Base-by-base conservation (phyloP, 1,284 basidiomycete species). In the Stereum hirsutum region DNA sequence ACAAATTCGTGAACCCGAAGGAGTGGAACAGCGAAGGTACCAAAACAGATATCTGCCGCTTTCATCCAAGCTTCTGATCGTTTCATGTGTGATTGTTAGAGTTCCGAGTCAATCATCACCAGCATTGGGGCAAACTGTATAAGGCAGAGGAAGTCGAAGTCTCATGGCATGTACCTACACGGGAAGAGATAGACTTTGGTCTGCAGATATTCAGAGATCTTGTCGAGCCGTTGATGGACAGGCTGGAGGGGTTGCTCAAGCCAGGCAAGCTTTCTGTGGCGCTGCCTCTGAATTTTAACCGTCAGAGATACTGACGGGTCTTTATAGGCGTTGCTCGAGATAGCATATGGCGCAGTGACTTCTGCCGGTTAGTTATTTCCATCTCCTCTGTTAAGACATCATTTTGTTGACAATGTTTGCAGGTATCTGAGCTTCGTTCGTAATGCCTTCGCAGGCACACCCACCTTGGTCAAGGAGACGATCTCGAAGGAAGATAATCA, bases 311-410 rank as follows among this genome's bases (percentile, higher is more conserved):
- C 31, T 46, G 19, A 15, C 40, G 32, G 14, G 15, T 65, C 23
- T 44, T 4, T 28, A 21, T 38, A 66, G 61, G 57, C 23, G 54
- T 68, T 31, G 49, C 57, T 11, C 69, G 75, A 14, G 77, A 84
- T 57, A 70, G 72, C 19, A 53, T 69, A 12, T 96, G 92, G 92
- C 75, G 84, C 21, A 94, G 92, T 60, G 88, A 94, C 53, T 93
- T 94, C 56, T 95, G 91, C 62, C 76, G 81, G 80, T 80, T 32
- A 41, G 69, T 58, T 14, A 26, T 19, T 14, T 23, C 27, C 25
- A 8, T 31, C 41, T 38, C 44, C 23, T 11, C 3, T 30, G 28
- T 21, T 44, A 27, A 24, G 12, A 21, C 25, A 32, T 49, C 39
- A 33, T 42, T 43, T 15, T 39, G 21, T 15, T 19, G 35, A 19